These are phyloP conservation scores for Fusarium decemcellulare DNA, from an alignment of 2,329 filamentous ascomycete species.

Conservation along the genomic window DNA sequence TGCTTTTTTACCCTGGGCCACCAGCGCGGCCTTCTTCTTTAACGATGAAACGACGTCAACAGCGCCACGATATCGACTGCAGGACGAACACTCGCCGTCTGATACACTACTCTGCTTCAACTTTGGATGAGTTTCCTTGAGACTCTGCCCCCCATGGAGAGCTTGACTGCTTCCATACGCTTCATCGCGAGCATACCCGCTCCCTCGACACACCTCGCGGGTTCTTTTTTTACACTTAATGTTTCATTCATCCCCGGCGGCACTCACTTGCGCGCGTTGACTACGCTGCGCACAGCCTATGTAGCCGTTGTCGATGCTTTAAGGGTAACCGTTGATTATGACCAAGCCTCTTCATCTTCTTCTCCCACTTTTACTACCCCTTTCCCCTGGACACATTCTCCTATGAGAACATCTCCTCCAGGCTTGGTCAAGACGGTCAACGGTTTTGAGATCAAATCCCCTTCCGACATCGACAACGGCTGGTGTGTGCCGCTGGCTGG, in stretches of 20 bases:
- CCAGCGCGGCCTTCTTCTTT: constrained; percentile 35
- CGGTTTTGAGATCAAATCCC: constrained; percentile 45
- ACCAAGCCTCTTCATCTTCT: constrained; percentile 21
- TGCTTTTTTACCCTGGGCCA: constrained; percentile 32
- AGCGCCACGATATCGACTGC: constrained; percentile 42
- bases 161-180: constrained; percentile 45
- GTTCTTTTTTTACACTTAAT: constrained; percentile 34
- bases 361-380: neutral
- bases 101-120: constrained; percentile 37
- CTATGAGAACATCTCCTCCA: constrained; percentile 13
- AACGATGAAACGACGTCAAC: constrained; percentile 47
- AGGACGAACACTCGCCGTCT: constrained; percentile 38
- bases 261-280: constrained; percentile 48
- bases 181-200: constrained; percentile 45
- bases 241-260: constrained; percentile 44
- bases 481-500: constrained; percentile 42
- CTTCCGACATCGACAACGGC: constrained; percentile 22
- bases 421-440: constrained; percentile 34
- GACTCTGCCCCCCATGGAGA: constrained; percentile 43
- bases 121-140: constrained; percentile 38
- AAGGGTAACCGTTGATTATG: constrained; percentile 38
- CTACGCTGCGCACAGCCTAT: constrained; percentile 41
- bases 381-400: constrained; percentile 3
- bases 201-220: constrained; percentile 32
- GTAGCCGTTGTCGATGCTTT: constrained; percentile 12